phyloP scores from a whole-genome alignment of 371 early-diverging fungal genomes.

The Mortierella polycephala region DNA sequence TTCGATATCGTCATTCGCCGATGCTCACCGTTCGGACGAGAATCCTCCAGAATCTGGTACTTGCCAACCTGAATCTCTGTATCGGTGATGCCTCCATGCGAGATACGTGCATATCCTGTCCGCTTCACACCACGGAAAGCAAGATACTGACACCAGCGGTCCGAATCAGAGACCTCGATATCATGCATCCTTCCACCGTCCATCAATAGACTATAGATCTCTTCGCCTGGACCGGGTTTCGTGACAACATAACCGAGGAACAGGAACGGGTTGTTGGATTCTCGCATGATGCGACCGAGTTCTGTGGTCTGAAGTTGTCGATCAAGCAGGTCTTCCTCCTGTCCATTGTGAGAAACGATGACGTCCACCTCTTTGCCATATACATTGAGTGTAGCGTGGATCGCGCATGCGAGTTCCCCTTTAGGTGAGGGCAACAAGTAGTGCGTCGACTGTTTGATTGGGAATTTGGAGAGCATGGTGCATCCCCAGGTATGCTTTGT shows the following conservation, averaged over 20 bases:
- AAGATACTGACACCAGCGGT: conserved; percentile 89
- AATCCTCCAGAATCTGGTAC: conserved; percentile 71
- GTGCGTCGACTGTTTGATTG: conserved; percentile 78
- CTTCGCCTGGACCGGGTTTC: conserved; percentile 65
- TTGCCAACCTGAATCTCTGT: conserved; percentile 88
- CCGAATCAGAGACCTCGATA: conserved; percentile 79
- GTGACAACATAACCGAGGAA: conserved; percentile 91
- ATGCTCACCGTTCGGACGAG: conserved; percentile 5
- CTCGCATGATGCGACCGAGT: conserved; percentile 81
- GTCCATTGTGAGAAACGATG: conserved; percentile 88
- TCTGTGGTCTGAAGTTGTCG: conserved; percentile 82
- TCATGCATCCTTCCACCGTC: conserved; percentile 78
- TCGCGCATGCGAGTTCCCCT: conserved; percentile 88
- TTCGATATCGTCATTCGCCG: conserved; percentile 19
- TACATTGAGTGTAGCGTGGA: conserved; percentile 86
- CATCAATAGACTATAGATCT: conserved; percentile 72
- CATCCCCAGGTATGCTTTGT: conserved; percentile 92
- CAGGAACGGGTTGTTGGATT: conserved; percentile 78
- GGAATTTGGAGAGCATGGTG: conserved; percentile 86
- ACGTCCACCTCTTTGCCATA: conserved; percentile 84
- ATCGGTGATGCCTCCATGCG: conserved; percentile 85
- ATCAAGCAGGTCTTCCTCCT: conserved; percentile 82
- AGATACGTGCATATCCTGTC: conserved; percentile 79
- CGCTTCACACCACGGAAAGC: conserved; percentile 83
- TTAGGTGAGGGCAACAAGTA: conserved; percentile 84